A percentile compares a stretch with the other conserved stretches of the same genome.
These are phyloP conservation scores for Ochetophila trinervis DNA, from an alignment of 306 rosid species.

Conservation along the genomic window DNA sequence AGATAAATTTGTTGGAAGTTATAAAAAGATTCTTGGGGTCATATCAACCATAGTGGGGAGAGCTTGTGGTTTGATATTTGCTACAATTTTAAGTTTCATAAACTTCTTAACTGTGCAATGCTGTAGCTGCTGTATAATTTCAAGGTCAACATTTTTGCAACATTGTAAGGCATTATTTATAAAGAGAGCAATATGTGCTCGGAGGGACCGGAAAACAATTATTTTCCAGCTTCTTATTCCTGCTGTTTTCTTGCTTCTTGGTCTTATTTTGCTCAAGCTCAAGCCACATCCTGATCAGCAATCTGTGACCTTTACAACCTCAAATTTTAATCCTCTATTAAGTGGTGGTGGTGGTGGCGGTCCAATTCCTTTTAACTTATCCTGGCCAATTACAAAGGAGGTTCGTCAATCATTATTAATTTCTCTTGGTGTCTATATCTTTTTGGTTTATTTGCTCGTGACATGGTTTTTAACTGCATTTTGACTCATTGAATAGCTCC, in stretches of 20 bases:
- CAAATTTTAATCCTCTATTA: slow-evolving; percentile 80
- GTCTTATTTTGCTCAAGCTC: slow-evolving; percentile 86
- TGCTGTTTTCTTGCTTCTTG: slow-evolving; percentile 73
- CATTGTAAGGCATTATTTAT: slow-evolving; percentile 80
- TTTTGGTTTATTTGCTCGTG: slow-evolving; percentile 1
- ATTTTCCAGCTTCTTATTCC: slow-evolving; percentile 95
- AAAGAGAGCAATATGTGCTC: slow-evolving; percentile 87
- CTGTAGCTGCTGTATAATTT: slow-evolving; percentile 66
- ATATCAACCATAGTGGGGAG: slow-evolving; percentile 51
- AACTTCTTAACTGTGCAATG: slow-evolving; percentile 57
- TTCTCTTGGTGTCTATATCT: slow-evolving; percentile 6
- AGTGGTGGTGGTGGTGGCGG: slow-evolving; percentile 95
- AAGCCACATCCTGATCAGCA: slow-evolving; percentile 97
- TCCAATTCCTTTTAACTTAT: slow-evolving; percentile 84
- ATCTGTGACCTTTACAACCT: slow-evolving; percentile 76
- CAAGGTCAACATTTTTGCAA: slow-evolving; percentile 80
- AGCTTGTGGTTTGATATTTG: slow-evolving; percentile 58
- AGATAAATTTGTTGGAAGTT: slow-evolving; percentile 49
- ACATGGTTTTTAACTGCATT: neutral
- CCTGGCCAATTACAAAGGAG: slow-evolving; percentile 76
- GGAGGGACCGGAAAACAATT: slow-evolving; percentile 84
- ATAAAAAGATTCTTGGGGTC: slow-evolving; percentile 49
- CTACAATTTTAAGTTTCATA: slow-evolving; percentile 45
- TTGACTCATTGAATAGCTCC: neutral
- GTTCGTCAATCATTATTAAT: slow-evolving; percentile 45